These are phyloP conservation scores for Nepenthes gracilis DNA, from an alignment of 148 eudicot species.

Conservation along the genomic window DNA sequence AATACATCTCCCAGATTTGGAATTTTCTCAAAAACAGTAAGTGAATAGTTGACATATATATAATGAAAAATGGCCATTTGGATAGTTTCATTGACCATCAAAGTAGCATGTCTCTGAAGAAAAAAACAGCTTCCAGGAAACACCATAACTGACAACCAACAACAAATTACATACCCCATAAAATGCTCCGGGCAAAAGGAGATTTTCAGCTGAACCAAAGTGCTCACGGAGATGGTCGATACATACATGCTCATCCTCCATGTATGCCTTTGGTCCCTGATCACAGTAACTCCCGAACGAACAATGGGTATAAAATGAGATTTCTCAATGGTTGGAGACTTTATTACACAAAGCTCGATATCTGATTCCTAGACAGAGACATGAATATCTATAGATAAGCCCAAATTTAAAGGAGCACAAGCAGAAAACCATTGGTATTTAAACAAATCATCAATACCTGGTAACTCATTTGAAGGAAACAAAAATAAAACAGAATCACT, in stretches of 20 bases:
- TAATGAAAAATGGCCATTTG: too few relatives aligned
- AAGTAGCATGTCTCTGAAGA: background rate
- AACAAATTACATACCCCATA: constrained; percentile 10
- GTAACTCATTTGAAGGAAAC: too few relatives aligned
- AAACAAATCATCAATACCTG: background rate
- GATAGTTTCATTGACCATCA: too few relatives aligned
- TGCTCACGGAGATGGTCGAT: constrained; percentile 11
- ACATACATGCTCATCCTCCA: constrained; percentile 16
- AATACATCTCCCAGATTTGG: background rate
- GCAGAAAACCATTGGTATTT: background rate
- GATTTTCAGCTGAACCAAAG: constrained; percentile 1
- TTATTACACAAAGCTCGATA: constrained; percentile 1
- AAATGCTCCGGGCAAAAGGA: constrained; percentile 13
- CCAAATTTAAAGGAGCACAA: background rate
- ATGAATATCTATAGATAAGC: background rate
- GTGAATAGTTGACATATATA: too few relatives aligned
- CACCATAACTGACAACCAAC: background rate
- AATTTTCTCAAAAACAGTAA: too few relatives aligned
- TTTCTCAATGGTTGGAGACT: constrained; percentile 7
- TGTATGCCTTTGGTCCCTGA: constrained; percentile 14
- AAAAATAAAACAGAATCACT: too few relatives aligned
- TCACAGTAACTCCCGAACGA: constrained; percentile 12
- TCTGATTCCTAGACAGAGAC: constrained; percentile 10
- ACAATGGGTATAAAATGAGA: constrained; percentile 8
- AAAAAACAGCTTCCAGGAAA: background rate